These are phyloP conservation scores for Pythium vanterpoolii DNA, from an alignment of 352 stramenopile genomes.

Conservation along the genomic window DNA sequence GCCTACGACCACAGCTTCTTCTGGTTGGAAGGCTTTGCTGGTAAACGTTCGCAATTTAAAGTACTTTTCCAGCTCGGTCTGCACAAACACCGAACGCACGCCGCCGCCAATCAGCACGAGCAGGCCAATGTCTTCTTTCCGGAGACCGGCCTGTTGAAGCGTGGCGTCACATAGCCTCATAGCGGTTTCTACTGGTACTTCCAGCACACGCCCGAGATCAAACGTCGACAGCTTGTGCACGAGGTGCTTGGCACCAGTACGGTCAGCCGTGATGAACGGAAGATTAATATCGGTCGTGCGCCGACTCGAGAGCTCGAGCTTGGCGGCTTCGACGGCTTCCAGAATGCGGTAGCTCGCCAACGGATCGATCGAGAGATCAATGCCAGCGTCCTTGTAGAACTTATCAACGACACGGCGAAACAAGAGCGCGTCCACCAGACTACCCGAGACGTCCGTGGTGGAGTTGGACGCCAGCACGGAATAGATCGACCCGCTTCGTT, in stretches of 20 bases:
- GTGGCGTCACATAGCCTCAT: slow-evolving; percentile 32
- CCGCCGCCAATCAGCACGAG: slow-evolving; percentile 63
- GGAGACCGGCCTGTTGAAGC: slow-evolving; percentile 34
- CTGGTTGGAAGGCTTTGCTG: slow-evolving; percentile 46
- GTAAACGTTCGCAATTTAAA: slow-evolving; percentile 47
- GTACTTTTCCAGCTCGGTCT: slow-evolving; percentile 42
- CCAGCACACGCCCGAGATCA: slow-evolving; percentile 44
- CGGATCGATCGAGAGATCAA: slow-evolving; percentile 68
- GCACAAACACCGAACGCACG: slow-evolving; percentile 47
- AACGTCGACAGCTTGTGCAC: slow-evolving; percentile 59
- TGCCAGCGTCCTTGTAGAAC: slow-evolving; percentile 51
- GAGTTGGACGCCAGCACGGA: slow-evolving; percentile 35
- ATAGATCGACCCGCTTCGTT: slow-evolving; percentile 30
- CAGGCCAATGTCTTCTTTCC: slow-evolving; percentile 35
- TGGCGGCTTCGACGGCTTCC: slow-evolving; percentile 65
- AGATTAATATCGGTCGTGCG: slow-evolving; percentile 64
- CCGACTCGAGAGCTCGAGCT: slow-evolving; percentile 61
- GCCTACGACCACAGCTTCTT: slow-evolving; percentile 60
- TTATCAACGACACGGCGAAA: slow-evolving; percentile 48
- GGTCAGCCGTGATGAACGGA: slow-evolving; percentile 73
- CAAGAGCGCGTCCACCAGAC: slow-evolving; percentile 42
- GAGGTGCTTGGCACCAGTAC: slow-evolving; percentile 64
- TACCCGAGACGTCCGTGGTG: slow-evolving; percentile 39
- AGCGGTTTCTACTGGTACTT: slow-evolving; percentile 32
- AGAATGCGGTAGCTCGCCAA: slow-evolving; percentile 69